These are phyloP conservation scores for Rhynchospora tenuis DNA, from an alignment of 176 grass and related monocot genomes.

Conservation along the genomic window DNA sequence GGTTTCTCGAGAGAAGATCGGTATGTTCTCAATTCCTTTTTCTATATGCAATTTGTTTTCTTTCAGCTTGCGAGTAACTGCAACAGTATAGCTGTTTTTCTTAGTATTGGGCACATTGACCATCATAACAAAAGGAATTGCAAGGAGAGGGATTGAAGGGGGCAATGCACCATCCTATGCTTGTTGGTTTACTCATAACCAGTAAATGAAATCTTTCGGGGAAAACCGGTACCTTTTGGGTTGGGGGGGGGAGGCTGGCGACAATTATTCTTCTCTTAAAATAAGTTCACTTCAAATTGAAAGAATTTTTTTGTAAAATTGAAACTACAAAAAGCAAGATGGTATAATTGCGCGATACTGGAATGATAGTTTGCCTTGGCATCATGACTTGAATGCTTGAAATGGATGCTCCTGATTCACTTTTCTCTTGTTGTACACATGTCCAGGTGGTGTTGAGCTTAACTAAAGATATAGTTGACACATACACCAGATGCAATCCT, in stretches of 20 bases:
- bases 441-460: conserved; percentile 75
- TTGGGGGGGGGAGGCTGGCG: background rate
- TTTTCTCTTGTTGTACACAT: background rate
- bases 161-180: background rate
- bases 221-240: background rate
- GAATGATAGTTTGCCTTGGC: background rate
- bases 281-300: background rate
- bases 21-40: conserved; percentile 49
- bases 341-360: background rate
- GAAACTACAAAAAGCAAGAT: background rate
- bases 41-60: background rate
- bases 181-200: background rate
- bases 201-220: background rate
- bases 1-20: conserved; percentile 49
- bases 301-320: background rate
- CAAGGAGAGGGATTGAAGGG: background rate
- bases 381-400: background rate
- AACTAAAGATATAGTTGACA: conserved; percentile 69
- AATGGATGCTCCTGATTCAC: background rate
- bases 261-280: background rate
- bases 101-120: background rate
- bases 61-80: background rate
- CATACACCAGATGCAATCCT: conserved; percentile 72
- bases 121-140: background rate
- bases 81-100: background rate